Conservation (phyloP, 768 basidiomycete species). For the Tulasnella sp. region DNA sequence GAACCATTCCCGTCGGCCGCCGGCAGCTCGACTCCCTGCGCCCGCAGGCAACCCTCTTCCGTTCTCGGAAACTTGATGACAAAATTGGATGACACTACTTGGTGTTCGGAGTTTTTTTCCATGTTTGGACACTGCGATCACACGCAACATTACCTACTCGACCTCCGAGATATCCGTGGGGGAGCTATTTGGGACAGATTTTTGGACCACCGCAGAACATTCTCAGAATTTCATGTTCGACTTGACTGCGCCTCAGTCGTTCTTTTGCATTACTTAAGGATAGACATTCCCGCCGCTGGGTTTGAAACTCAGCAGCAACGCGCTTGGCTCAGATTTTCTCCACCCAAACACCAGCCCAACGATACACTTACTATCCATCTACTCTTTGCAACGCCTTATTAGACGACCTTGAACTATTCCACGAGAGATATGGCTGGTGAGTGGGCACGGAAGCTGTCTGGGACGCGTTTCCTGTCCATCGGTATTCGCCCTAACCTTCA, state of each 20-base stretch:
- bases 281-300: conserved; percentile 3
- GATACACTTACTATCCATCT: background rate
- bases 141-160: background rate
- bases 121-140: background rate
- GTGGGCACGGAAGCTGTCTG: background rate
- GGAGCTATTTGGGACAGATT: background rate
- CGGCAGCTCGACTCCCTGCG: background rate
- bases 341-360: background rate
- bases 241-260: conserved; percentile 2
- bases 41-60: background rate
- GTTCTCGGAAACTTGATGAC: background rate
- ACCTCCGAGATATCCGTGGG: background rate
- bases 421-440: background rate
- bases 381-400: background rate
- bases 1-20: background rate
- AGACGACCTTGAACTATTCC: background rate
- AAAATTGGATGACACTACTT: background rate
- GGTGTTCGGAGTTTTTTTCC: background rate
- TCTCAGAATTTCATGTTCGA: background rate
- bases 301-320: background rate
- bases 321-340: background rate
- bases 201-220: background rate
- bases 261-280: background rate
- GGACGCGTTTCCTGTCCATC: background rate
- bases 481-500: background rate